These are phyloP conservation scores for Mucor circinelloides DNA, from an alignment of 371 early-diverging fungal genomes.

Conservation along the genomic window DNA sequence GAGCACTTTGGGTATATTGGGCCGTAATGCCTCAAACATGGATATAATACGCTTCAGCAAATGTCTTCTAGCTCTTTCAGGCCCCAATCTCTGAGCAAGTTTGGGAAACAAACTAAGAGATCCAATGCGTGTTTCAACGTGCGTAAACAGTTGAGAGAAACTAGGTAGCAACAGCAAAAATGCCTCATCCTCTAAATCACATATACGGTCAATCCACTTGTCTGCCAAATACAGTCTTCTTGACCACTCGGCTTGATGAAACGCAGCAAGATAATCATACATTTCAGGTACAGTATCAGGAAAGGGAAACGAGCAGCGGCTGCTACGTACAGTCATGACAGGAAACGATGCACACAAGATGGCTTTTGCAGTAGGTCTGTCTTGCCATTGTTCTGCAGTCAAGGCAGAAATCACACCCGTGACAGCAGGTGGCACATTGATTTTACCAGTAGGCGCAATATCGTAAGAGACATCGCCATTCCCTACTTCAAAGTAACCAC, in stretches of 20 bases:
- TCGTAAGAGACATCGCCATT: constrained; percentile 43
- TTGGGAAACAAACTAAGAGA: constrained; percentile 61
- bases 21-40: constrained; percentile 65
- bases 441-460: constrained; percentile 29
- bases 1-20: constrained; percentile 54
- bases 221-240: constrained; percentile 55
- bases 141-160: constrained; percentile 57
- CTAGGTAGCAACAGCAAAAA: constrained; percentile 64
- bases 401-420: constrained; percentile 52
- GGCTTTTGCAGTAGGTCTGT: constrained; percentile 58
- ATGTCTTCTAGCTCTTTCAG: constrained; percentile 53
- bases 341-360: constrained; percentile 59
- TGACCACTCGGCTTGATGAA: constrained; percentile 58
- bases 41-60: constrained; percentile 62
- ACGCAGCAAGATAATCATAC: constrained; percentile 63
- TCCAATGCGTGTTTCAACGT: constrained; percentile 54
- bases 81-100: constrained; percentile 61
- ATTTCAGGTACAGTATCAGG: constrained; percentile 60
- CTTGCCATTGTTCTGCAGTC: constrained; percentile 44
- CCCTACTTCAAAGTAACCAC: constrained; percentile 42
- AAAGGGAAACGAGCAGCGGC: constrained; percentile 53
- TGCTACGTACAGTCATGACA: constrained; percentile 43
- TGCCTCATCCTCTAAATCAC: constrained; percentile 60
- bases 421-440: constrained; percentile 51
- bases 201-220: constrained; percentile 65